Conservation (phyloP, 2,329 filamentous ascomycete genomes). For the Epichloe glyceriae region DNA sequence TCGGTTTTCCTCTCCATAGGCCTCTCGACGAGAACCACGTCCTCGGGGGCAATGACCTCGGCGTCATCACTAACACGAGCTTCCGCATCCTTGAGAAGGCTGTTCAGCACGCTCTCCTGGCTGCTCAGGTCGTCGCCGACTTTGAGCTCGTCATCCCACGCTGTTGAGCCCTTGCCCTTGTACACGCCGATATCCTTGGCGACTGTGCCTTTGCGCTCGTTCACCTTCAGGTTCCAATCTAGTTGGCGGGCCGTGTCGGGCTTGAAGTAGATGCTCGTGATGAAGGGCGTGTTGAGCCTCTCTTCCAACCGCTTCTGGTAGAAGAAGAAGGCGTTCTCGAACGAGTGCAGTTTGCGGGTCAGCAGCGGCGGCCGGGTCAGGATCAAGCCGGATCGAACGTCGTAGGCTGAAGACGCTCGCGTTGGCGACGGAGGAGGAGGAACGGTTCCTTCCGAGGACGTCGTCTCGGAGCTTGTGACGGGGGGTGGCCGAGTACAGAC, state of each 20-base stretch:
- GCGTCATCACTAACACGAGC: conserved; percentile 45
- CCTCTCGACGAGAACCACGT: conserved; percentile 55
- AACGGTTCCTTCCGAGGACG: conserved; percentile 9
- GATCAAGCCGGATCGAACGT: conserved; percentile 55
- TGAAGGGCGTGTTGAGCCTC: conserved; percentile 76
- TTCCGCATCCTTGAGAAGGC: conserved; percentile 65
- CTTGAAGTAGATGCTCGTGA: conserved; percentile 90
- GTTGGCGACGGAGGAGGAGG: conserved; percentile 8
- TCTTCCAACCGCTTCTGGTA: conserved; percentile 97
- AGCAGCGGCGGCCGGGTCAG: conserved; percentile 80
- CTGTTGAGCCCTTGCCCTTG: conserved; percentile 52
- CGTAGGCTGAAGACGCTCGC: conserved; percentile 22
- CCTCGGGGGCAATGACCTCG: conserved; percentile 42
- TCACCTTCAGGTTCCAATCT: conserved; percentile 82
- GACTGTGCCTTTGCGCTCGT: conserved; percentile 57
- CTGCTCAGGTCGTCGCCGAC: conserved; percentile 57
- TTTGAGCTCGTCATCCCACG: conserved; percentile 86
- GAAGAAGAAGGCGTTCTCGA: conserved; percentile 89
- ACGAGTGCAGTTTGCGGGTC: conserved; percentile 70
- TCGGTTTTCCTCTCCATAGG: conserved; percentile 61
- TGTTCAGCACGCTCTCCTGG: conserved; percentile 51
- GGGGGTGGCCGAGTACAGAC: conserved; percentile 24
- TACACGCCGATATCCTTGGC: conserved; percentile 80
- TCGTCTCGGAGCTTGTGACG: conserved; percentile 9
- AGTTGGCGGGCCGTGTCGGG: conserved; percentile 69